Conservation (phyloP, 1,139 yeast species). For the Trichomonascaceae sp. region DNA sequence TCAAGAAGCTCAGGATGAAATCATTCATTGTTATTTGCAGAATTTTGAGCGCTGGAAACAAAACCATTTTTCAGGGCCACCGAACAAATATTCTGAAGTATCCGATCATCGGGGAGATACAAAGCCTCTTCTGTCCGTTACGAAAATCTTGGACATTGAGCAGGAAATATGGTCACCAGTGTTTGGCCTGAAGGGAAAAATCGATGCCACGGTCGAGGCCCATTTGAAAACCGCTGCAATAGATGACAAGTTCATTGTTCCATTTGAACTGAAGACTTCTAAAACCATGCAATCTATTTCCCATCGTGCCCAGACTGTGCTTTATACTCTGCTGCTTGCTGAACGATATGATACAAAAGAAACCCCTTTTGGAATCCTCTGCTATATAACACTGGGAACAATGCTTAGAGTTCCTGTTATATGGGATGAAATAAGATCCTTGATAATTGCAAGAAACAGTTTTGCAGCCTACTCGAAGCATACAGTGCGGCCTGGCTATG, state of each 20-base stretch:
- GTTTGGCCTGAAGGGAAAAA: conserved; percentile 85
- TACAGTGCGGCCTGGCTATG: conserved; percentile 19
- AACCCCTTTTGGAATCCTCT: conserved; percentile 53
- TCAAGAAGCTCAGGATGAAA: conserved; percentile 42
- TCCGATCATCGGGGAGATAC: conserved; percentile 22
- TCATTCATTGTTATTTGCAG: conserved; percentile 45
- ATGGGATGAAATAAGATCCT: conserved; percentile 51
- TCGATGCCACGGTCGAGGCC: conserved; percentile 81
- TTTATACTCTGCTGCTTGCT: conserved; percentile 73
- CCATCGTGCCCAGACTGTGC: conserved; percentile 82
- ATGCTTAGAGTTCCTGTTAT: conserved; percentile 40
- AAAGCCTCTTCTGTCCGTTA: conserved; percentile 36
- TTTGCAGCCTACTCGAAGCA: conserved; percentile 52
- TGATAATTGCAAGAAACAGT: conserved; percentile 66
- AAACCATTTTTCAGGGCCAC: conserved; percentile 35
- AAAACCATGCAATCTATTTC: conserved; percentile 45
- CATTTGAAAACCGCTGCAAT: conserved; percentile 28
- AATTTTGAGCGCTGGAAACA: conserved; percentile 61
- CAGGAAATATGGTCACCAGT: conserved; percentile 89
- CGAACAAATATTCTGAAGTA: conserved; percentile 19
- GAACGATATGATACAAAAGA: conserved; percentile 73
- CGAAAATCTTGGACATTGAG: conserved; percentile 72
- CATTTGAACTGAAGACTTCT: conserved; percentile 90
- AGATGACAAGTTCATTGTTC: conserved; percentile 49
- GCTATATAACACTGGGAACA: conserved; percentile 61